Evolutionary conservation across 1,139 yeast genomes (phyloP), one percentile per base, ranked within the genome.

Genomic region (Debaryomyces sp.): DNA sequence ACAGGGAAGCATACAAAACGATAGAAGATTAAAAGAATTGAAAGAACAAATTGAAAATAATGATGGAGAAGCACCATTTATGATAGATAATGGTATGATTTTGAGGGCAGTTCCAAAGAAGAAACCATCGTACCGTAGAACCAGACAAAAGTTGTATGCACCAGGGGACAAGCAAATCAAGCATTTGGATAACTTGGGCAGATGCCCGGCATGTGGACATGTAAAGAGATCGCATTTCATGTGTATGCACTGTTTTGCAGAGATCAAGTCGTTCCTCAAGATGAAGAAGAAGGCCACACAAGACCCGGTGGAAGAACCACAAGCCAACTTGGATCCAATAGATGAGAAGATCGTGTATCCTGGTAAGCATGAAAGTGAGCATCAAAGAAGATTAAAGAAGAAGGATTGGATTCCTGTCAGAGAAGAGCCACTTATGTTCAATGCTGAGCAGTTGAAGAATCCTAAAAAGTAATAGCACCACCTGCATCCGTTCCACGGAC

Each of bases 181-280:
- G 65, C 85, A 85, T 47, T 76, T 89, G 56, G 81, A 85, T 50
- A 87, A 89, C 64, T 73, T 94, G 59, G 89, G 87, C 54, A 81
- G 96, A 64, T 94, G 99, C 67, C 97, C 98, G 4, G 87, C 97
- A 0, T 94, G 99, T 71, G 99, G 99, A 39, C 88, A 89, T 54
- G 87, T 84, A 58, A 92, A 92, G 70, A 79, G 97, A 62, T 84
- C 95, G 2, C 96, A 92, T 67, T 84, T 91, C 49, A 78, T 92
- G 66, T 92, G 99, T 70, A 90, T 90, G 96, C 82, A 88, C 63
- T 92, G 99, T 70, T 92, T 90, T 53, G 83, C 80, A 36, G 94
- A 90, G 64, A 87, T 92, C 60, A 85, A 82, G 64, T 73, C 79
- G 47, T 77, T 88, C 47, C 88, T 96, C 86, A 76, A 75, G 60